These are phyloP conservation scores for Sclerotinia trifoliorum DNA, from an alignment of 2,329 filamentous ascomycete genomes.

Conservation along the genomic window DNA sequence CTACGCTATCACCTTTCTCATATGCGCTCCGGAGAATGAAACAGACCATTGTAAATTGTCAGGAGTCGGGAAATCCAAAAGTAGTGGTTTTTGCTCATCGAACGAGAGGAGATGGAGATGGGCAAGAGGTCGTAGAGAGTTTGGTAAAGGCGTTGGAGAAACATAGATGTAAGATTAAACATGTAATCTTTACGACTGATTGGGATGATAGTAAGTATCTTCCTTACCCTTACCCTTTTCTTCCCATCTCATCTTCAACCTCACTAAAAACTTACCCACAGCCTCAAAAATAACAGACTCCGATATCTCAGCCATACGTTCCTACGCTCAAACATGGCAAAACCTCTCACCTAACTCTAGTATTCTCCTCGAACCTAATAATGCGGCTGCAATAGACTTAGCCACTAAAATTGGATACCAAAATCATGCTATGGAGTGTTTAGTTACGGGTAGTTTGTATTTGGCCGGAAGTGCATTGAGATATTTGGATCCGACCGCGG, in stretches of 20 bases:
- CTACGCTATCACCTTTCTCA: slow-evolving; percentile 12
- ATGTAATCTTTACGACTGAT: slow-evolving; percentile 30
- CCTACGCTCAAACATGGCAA: slow-evolving; percentile 28
- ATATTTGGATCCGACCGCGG: slow-evolving; percentile 2
- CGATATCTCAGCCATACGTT: slow-evolving; percentile 20
- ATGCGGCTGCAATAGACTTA: slow-evolving; percentile 53
- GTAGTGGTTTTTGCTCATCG: slow-evolving; percentile 28
- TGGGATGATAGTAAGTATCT: slow-evolving; percentile 24
- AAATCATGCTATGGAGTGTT: slow-evolving; percentile 32
- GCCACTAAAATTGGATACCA: slow-evolving; percentile 42
- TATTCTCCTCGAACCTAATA: slow-evolving; percentile 48
- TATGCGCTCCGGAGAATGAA: slow-evolving; percentile 18
- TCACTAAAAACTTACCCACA: background rate
- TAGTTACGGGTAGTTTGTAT: slow-evolving; percentile 62
- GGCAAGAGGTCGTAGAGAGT: slow-evolving; percentile 16
- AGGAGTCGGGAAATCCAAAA: slow-evolving; percentile 3
- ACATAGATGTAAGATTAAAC: slow-evolving; percentile 23
- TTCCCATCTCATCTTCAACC: rapidly evolving
- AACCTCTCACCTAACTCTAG: slow-evolving; percentile 24
- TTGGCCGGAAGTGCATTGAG: slow-evolving; percentile 51
- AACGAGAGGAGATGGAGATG: slow-evolving; percentile 23
- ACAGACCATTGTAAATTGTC: background rate
- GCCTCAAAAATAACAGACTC: slow-evolving; percentile 6
- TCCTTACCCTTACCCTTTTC: background rate
- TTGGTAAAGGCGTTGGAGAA: slow-evolving; percentile 23